Evolutionary conservation across 306 rosid genomes (phyloP), one percentile per base, ranked within the genome.

Genomic region (Trifolium fragiferum): DNA sequence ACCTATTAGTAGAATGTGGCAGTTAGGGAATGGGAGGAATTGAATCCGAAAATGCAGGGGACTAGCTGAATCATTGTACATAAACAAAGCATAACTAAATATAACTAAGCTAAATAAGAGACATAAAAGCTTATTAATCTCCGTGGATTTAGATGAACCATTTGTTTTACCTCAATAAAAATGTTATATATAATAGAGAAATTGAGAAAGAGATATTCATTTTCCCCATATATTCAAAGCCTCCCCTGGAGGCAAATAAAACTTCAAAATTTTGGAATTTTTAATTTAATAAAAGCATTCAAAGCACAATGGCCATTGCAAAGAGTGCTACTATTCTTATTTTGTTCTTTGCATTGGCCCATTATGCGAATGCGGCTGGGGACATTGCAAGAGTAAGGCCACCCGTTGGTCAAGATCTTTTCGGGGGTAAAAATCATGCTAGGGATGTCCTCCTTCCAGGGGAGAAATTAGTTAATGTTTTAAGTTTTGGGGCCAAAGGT

Each of bases 401-500:
- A 43, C 2, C 19, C 9, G 58, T 25, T 23, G 79, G 84, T 13
- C 83, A 55, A 43, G 88, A 84, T 76, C 2, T 78, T n/a, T 84
- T 12, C 37, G 25, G 0, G 9, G 49, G 44, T 9, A 13, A 12
- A 27, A 60, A 82, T 61, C n/a, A 14, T 61, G 74, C 70, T 7
- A 70, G 53, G 74, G 86, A 81, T 74, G 37, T 7, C 2, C 79
- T 54, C 37, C 71, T 64, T 60, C 83, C 86, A 1, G 83, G 83
- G 1, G 88, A 84, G 47, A 67, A 73, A 44, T 2, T 88, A 10
- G 40, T 87, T 50, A 84, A 82, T 19, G 91, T 91, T 13, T 0
- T 74, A 21, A 49, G 51, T 10, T 87, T 71, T 50, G 93, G 90
- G 2, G 97, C 97, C 74, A 70, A 57, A 68, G 60, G 84, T 35